Conservation (phyloP, 805 yeast genomes). For the Saitoella complicata region DNA sequence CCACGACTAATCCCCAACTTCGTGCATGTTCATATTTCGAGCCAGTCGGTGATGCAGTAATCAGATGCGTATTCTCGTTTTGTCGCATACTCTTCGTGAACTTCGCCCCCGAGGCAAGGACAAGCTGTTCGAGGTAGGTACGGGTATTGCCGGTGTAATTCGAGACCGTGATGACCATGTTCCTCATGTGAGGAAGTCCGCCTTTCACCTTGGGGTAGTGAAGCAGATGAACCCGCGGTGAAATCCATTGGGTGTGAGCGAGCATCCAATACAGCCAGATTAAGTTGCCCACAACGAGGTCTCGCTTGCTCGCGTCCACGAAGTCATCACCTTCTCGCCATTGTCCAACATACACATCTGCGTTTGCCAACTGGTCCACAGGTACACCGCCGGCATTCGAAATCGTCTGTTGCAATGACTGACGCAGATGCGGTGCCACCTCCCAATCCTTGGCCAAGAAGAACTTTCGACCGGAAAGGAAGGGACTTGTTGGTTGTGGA, state of each 20-base stretch:
- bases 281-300: constrained; percentile 43
- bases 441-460: constrained; percentile 40
- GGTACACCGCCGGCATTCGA: constrained; percentile 40
- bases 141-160: constrained; percentile 80
- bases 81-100: constrained; percentile 47
- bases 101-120: constrained; percentile 54
- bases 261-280: constrained; percentile 64
- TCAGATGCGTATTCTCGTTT: constrained; percentile 50
- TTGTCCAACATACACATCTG: constrained; percentile 44
- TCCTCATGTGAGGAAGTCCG: constrained; percentile 38
- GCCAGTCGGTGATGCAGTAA: constrained; percentile 52
- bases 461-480: constrained; percentile 30
- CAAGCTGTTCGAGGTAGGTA: constrained; percentile 46
- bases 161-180: constrained; percentile 48
- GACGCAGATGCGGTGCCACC: constrained; percentile 29
- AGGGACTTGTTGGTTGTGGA: constrained; percentile 1
- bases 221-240: constrained; percentile 40
- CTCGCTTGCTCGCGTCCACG: constrained; percentile 25
- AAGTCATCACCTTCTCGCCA: constrained; percentile 35
- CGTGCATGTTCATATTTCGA: constrained; percentile 59
- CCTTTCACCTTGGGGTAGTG: constrained; percentile 47
- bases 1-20: constrained; percentile 47
- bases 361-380: constrained; percentile 16
- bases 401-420: constrained; percentile 30
- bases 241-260: constrained; percentile 35